Conservation (phyloP, 2,329 filamentous ascomycete species). For the Coleophoma crateriformis region DNA sequence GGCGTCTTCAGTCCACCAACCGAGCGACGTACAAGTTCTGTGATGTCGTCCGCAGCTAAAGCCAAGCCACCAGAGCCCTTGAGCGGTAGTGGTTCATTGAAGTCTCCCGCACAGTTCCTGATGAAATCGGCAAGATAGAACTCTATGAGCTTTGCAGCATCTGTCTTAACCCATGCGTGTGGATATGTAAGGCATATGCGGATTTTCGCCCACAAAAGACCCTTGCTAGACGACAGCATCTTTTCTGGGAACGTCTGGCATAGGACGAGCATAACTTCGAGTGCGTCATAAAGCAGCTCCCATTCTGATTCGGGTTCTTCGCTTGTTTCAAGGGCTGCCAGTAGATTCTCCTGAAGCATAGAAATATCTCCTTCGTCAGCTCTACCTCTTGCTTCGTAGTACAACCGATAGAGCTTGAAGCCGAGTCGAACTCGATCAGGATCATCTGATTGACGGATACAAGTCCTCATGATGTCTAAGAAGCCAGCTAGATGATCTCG, state of each 20-base stretch:
- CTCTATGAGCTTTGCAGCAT: slow-evolving; percentile 67
- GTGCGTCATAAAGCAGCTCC: slow-evolving; percentile 68
- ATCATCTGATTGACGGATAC: slow-evolving; percentile 73
- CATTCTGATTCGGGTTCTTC: slow-evolving; percentile 54
- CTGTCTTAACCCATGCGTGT: slow-evolving; percentile 70
- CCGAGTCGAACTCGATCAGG: slow-evolving; percentile 64
- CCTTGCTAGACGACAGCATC: slow-evolving; percentile 54
- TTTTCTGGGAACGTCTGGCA: slow-evolving; percentile 59
- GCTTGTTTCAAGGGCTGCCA: slow-evolving; percentile 43
- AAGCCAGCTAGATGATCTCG: slow-evolving; percentile 67
- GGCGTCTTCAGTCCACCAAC: slow-evolving; percentile 54
- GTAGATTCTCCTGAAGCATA: slow-evolving; percentile 45
- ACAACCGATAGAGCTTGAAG: slow-evolving; percentile 76
- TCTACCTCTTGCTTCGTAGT: slow-evolving; percentile 64
- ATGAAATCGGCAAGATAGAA: slow-evolving; percentile 79
- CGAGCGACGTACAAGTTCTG: slow-evolving; percentile 46
- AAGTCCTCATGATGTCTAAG: slow-evolving; percentile 63
- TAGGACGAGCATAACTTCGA: slow-evolving; percentile 65
- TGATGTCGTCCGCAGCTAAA: slow-evolving; percentile 59
- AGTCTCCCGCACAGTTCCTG: slow-evolving; percentile 45
- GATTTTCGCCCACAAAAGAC: slow-evolving; percentile 66
- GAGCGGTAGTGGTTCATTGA: slow-evolving; percentile 52
- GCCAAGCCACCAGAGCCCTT: slow-evolving; percentile 65
- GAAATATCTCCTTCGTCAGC: slow-evolving; percentile 49
- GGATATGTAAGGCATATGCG: slow-evolving; percentile 66